phyloP scores from a whole-genome alignment of 352 stramenopile genomes.

The Pythium coloratum region DNA sequence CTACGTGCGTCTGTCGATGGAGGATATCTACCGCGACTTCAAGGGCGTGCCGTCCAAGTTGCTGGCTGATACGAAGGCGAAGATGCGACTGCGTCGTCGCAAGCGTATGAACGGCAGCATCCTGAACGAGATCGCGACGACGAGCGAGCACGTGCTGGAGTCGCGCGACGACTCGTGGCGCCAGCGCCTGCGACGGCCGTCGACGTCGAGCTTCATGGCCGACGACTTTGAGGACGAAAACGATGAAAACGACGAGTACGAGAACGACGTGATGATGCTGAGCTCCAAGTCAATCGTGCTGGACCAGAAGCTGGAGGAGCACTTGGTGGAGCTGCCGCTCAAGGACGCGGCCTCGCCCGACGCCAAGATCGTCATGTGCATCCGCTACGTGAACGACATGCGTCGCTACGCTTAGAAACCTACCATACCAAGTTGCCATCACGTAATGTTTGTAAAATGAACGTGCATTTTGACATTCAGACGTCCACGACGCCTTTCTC shows the following conservation, averaged over 20 bases:
- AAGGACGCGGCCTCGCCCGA: constrained; percentile 39
- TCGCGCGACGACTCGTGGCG: constrained; percentile 70
- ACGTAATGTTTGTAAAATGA: background rate
- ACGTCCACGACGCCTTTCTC: too few species aligned
- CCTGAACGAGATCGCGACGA: constrained; percentile 61
- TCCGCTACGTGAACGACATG: constrained; percentile 89
- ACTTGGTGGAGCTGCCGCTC: constrained; percentile 50
- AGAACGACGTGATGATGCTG: constrained; percentile 61
- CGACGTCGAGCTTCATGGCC: constrained; percentile 39
- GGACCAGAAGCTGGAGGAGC: constrained; percentile 51
- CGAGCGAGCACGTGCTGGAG: constrained; percentile 42
- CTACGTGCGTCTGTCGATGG: constrained; percentile 69
- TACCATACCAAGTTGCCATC: too few species aligned
- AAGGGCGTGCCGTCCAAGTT: constrained; percentile 71
- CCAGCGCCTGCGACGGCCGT: constrained; percentile 48
- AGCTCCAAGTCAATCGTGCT: constrained; percentile 59
- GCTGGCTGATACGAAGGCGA: constrained; percentile 63
- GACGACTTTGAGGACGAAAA: constrained; percentile 27
- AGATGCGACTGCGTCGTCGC: constrained; percentile 73
- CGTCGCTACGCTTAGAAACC: constrained; percentile 59
- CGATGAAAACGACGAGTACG: constrained; percentile 60
- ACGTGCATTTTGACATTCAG: background rate
- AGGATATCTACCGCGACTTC: constrained; percentile 87
- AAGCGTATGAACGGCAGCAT: constrained; percentile 82
- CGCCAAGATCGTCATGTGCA: constrained; percentile 75